These are phyloP conservation scores for Sorghum bicolor DNA, from an alignment of 176 grass and related monocot genomes.

Conservation along the genomic window Sorghum_bicolor_NCBIv3 NC_012871.2:73766001-73766500, in stretches of 20 bases:
- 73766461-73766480: background rate
- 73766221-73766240: rapidly evolving
- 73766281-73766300: rapidly evolving
- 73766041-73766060: background rate
- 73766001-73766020: no score
- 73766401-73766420: rapidly evolving
- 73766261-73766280: background rate
- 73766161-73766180: rapidly evolving
- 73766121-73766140: background rate
- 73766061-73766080: background rate
- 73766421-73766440: background rate
- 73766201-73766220: background rate
- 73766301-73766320: background rate
- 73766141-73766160: background rate
- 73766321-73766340: background rate
- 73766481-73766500: background rate
- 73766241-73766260: background rate
- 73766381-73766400: background rate
- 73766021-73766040: background rate
- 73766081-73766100: background rate
- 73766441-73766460: background rate
- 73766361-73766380: background rate
- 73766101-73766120: background rate
- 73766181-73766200: background rate
- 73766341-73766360: background rate